Percentiles rank a stretch among this genome's conserved stretches.
Conservation (phyloP, 495 filamentous ascomycete genomes). For the Friedmanniomyces endolithicus region DNA sequence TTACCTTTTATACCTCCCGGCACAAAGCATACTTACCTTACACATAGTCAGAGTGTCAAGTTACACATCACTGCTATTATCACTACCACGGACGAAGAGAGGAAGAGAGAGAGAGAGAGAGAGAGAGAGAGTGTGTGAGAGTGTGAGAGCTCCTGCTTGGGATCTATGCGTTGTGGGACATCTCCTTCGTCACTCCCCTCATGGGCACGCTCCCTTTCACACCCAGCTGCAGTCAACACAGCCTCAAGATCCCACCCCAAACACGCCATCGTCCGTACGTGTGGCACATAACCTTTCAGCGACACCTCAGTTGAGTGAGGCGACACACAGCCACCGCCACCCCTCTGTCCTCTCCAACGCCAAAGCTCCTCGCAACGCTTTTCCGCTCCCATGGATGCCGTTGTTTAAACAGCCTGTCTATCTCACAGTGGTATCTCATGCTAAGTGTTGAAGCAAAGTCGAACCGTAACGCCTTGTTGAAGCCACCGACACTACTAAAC, state of each 20-base stretch:
- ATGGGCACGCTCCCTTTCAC: too few relatives aligned
- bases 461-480: background rate
- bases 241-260: background rate
- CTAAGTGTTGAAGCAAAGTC: background rate
- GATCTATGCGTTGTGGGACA: too few relatives aligned
- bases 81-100: too few relatives aligned
- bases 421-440: slow-evolving; percentile 1
- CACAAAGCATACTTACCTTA: too few relatives aligned
- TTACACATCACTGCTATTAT: too few relatives aligned
- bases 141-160: too few relatives aligned
- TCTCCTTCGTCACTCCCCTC: too few relatives aligned
- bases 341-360: background rate
- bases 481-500: background rate
- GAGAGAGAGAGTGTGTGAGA: too few relatives aligned
- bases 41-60: too few relatives aligned
- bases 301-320: slow-evolving; percentile 3
- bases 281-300: background rate
- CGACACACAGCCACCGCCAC: background rate
- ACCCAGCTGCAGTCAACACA: too few relatives aligned
- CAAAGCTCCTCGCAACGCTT: slow-evolving; percentile 4
- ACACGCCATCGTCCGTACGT: background rate
- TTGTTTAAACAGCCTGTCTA: background rate
- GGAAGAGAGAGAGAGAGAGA: too few relatives aligned
- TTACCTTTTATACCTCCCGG: too few relatives aligned
- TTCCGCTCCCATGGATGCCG: background rate